Evolutionary conservation across 139 green algal species (phyloP), one percentile per base, ranked within the genome.

Genomic region (Mychonastes homosphaera): DNA sequence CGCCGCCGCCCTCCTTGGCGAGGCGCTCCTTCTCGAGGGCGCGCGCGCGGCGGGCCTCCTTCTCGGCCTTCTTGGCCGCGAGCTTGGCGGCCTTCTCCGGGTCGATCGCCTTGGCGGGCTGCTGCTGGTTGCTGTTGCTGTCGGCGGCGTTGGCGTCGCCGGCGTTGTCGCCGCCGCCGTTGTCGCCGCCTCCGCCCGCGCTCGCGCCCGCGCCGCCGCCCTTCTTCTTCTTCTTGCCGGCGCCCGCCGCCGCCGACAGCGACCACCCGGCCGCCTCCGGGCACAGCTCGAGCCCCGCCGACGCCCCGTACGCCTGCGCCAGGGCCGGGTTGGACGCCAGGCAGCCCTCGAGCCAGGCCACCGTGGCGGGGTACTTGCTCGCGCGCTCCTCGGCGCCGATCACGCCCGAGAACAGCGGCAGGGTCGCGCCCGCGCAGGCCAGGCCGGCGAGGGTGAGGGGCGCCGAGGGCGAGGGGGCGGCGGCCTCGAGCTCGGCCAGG

Each of bases 31-130:
- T 64, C 73, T 90, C 89, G 43, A 77, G 79, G 0, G 63, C 75
- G 32, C 72, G 71, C 74, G 79, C 76, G 45, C 70, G 58, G 66
- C 90, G 84, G 50, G 85, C 83, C 29, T 72, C 77, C 71, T 88
- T 91, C 58, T 86, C 80, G 13, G 82, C 84, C 47, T 75, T 59
- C 65, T 92, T 92, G 54, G 81, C 83, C 2, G 83, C 83, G 71
- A 84, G 69, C 64, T 86, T 84, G 36, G 82, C 85, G 19, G 73
- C 76, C 70, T 87, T 87, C 61, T 87, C 80, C 3, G 84, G 77
- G 50, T 89, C 80, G 33, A 80, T 46, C 53, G 77, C 75, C 24
- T 30, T 54, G 21, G 36, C 27, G 9, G 26, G 44, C 44, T 29
- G 13, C 35, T 45, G 35, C 54, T 70, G 45, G 35, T 57, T 41